Base-by-base conservation (phyloP, 2,329 filamentous ascomycete species). In the Neocatenulostroma microsporum region DNA sequence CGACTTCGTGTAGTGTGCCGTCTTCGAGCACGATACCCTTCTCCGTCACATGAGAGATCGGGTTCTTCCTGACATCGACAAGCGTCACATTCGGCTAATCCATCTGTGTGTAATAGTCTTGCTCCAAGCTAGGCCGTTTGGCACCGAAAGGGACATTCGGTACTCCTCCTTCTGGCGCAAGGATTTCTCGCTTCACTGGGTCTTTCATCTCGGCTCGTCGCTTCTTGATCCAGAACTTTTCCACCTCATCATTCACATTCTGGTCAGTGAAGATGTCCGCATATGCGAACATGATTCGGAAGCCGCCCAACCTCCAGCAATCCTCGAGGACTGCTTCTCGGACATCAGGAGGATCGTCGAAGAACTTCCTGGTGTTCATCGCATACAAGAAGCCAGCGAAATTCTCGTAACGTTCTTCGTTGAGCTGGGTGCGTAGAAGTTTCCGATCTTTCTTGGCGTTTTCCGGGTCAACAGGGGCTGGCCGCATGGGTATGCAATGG, bases 401-500 rank as follows among this genome's bases (percentile, higher is more conserved):
- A 21, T 36, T 43, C 13, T 38, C 30, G 29, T 39, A 47, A 10
- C 47, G 37, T 32, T 68, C 63, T 3, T 50, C 56, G 1, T 64
- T 67, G 20, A 78, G 59, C 21, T 38, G 31, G 2, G 37, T 31
- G 7, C 42, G 34, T 15, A 46, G 21, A 2, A 24, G 28, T 24
- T 37, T 41, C 11, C 42, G 27, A 18, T 48, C 41, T 11, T 38
- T 37, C 24, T 44, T 45, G 4, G 43, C 41, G 20, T 41, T 15
- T 10, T 42, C 39, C 0, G 77, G 76, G 2, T 82, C 49, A 1
- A 74, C 74, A 4, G 80, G 62, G 39, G 81, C 82, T 39, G 70
- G 67, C 2, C 68, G 64, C 74, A 83, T 80, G 0, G 78, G 77
- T 0, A 82, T 48, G 0, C 74, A 75, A 5, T 80, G 61, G 40